Conservation (phyloP, 257 asterid genomes). For the Fraxinus americana region DNA sequence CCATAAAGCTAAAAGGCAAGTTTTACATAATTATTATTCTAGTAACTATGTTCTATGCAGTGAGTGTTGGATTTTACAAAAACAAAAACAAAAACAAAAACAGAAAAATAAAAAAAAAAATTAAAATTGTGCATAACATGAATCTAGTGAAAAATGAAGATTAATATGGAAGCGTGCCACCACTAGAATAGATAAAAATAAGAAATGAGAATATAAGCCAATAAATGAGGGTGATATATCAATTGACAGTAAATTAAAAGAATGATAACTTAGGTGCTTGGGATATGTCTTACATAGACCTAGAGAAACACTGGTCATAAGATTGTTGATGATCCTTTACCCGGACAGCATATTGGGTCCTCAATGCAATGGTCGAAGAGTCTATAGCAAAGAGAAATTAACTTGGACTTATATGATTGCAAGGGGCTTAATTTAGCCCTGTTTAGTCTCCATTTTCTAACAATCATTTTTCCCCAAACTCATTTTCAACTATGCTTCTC, state of each 20-base stretch:
- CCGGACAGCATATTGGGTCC: neutral
- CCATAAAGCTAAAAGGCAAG: neutral
- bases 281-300: neutral
- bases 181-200: neutral
- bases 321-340: neutral
- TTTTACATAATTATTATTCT: neutral
- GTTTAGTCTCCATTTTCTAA: no score
- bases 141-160: neutral
- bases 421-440: neutral
- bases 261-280: neutral
- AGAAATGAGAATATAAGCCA: neutral
- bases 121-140: neutral
- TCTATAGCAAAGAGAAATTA: neutral
- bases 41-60: neutral
- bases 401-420: neutral
- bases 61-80: neutral
- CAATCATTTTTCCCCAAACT: no score
- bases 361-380: neutral
- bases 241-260: neutral
- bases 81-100: no score
- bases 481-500: no score
- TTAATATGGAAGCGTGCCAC: neutral
- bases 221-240: neutral
- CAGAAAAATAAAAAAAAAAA: no score
- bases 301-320: neutral